These are phyloP conservation scores for Exophiala viscosa DNA, from an alignment of 2,329 filamentous ascomycete genomes.

Conservation along the genomic window DNA sequence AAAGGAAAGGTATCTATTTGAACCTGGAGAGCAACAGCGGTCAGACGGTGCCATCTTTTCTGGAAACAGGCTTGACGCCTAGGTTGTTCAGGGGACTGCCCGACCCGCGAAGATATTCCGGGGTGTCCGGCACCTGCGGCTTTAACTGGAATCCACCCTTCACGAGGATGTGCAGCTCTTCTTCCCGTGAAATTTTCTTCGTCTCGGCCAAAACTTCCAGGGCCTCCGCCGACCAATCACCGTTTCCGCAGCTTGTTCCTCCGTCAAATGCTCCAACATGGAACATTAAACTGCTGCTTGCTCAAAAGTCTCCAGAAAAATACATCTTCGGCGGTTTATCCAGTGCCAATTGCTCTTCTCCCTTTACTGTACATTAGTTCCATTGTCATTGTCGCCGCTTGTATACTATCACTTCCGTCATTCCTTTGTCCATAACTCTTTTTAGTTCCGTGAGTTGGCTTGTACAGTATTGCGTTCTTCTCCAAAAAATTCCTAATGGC, in stretches of 20 bases:
- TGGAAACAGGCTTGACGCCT: too few relatives aligned
- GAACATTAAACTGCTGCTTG: background rate
- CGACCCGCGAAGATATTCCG: background rate
- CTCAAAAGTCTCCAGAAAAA: constrained; percentile 1
- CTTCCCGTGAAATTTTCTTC: constrained; percentile 4
- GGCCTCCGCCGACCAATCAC: background rate
- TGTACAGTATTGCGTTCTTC: constrained; percentile 25
- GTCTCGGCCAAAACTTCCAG: background rate
- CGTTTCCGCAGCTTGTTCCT: background rate
- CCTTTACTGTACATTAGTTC: constrained; percentile 17
- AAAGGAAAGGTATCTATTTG: too few relatives aligned
- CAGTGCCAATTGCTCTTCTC: background rate
- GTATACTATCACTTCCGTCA: constrained; percentile 25
- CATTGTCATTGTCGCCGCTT: constrained; percentile 5
- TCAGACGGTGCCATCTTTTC: too few relatives aligned
- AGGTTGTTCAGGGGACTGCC: background rate
- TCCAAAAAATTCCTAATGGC: constrained; percentile 22
- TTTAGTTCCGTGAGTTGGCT: constrained; percentile 2
- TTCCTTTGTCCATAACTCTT: constrained; percentile 16
- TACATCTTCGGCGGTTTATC: background rate
- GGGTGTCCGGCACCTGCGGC: background rate
- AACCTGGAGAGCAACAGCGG: too few relatives aligned
- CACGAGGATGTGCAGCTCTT: background rate
- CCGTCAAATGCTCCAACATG: background rate
- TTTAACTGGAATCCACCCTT: background rate